These are phyloP conservation scores for Fraxinus greggii DNA, from an alignment of 305 asterid species.

Conservation along the genomic window DNA sequence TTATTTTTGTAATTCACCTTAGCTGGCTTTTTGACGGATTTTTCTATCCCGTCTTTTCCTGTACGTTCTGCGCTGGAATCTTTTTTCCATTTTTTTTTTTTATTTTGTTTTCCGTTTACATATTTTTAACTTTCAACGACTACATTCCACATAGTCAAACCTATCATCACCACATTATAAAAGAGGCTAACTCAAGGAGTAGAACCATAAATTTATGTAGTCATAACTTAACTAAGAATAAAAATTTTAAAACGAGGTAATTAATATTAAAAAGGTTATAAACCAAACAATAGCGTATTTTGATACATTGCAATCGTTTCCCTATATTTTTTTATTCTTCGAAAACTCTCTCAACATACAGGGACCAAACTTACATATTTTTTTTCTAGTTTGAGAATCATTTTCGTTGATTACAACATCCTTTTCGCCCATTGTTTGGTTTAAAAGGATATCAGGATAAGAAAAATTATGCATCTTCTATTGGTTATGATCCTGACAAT, in stretches of 20 bases:
- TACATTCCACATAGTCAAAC: too few species aligned
- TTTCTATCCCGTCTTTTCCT: background rate
- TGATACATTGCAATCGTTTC: background rate
- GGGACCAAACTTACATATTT: background rate
- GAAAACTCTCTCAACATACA: background rate
- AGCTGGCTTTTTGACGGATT: constrained; percentile 13
- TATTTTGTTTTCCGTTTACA: background rate
- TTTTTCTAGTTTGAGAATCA: background rate
- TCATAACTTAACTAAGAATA: too few species aligned
- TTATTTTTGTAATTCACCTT: background rate
- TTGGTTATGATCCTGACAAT: background rate
- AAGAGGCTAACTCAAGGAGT: too few species aligned
- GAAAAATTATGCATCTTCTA: background rate
- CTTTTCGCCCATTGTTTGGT: background rate
- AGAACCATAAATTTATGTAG: too few species aligned
- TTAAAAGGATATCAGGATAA: background rate
- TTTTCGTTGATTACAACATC: background rate
- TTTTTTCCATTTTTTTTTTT: background rate
- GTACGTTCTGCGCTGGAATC: background rate
- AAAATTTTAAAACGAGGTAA: too few species aligned
- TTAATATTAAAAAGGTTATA: too few species aligned
- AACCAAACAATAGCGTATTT: too few species aligned
- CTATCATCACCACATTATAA: too few species aligned
- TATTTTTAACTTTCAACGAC: too few species aligned
- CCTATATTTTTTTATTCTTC: background rate